Percentiles rank a stretch among this genome's conserved stretches.
Conservation (phyloP, 257 asterid species). For the Scutellaria baicalensis region DNA sequence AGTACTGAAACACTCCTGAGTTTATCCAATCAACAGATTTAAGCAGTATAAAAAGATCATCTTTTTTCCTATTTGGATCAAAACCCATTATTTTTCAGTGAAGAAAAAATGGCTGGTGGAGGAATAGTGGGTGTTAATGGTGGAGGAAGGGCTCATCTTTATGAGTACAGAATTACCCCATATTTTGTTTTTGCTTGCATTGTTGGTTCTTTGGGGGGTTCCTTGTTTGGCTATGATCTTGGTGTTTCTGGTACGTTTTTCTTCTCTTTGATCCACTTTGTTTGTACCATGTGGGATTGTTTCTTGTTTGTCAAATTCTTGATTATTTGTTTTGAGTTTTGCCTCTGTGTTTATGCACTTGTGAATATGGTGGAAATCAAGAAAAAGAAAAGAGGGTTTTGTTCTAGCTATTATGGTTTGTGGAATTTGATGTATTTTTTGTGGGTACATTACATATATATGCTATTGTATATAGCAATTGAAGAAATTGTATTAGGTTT, state of each 20-base stretch:
- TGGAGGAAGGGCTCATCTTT: slow-evolving; percentile 62
- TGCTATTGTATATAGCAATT: no score
- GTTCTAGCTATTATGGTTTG: no score
- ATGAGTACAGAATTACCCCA: slow-evolving; percentile 58
- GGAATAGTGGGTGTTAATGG: slow-evolving; percentile 26
- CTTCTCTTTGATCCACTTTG: no score
- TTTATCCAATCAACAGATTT: neutral
- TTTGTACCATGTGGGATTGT: no score
- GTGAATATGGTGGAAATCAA: no score
- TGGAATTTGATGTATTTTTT: no score
- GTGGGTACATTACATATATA: no score
- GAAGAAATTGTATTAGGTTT: no score
- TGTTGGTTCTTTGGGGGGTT: slow-evolving; percentile 82
- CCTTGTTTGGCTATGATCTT: slow-evolving; percentile 84
- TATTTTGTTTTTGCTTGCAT: slow-evolving; percentile 72
- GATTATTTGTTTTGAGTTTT: neutral
- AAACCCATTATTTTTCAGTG: neutral
- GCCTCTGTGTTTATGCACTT: neutral
- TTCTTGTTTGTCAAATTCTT: no score
- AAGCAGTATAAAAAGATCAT: no score
- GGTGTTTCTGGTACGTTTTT: slow-evolving; percentile 70
- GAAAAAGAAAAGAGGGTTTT: no score
- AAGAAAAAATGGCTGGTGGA: slow-evolving; percentile 60
- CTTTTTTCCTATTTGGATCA: no score
- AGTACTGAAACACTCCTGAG: neutral